Evolutionary conservation across 1,139 yeast genomes (phyloP).

Genomic region (Lodderomyces oxycetoniae): DNA sequence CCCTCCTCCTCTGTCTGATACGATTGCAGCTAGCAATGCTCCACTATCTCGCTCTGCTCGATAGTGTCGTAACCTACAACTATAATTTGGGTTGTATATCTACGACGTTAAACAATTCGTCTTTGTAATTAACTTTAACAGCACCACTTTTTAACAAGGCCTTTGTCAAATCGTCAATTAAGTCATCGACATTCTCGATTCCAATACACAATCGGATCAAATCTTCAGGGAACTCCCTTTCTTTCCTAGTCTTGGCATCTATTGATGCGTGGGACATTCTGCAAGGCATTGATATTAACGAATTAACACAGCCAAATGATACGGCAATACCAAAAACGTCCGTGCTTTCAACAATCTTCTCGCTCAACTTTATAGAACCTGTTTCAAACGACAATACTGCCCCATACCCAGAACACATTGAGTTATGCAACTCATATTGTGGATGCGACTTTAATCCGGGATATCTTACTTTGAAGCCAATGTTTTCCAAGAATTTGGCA

Average conservation of each 20-base stretch:
- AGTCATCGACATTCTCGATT: constrained; percentile 63
- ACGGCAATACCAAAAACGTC: constrained; percentile 85
- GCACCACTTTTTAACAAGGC: constrained; percentile 69
- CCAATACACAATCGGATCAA: constrained; percentile 85
- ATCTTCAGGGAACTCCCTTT: constrained; percentile 89
- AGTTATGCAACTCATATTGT: constrained; percentile 70
- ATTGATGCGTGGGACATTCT: constrained; percentile 96
- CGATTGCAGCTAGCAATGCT: no score
- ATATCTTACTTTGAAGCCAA: constrained; percentile 68
- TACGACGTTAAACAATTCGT: constrained; percentile 43
- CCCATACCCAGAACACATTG: constrained; percentile 81
- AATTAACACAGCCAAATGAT: constrained; percentile 90
- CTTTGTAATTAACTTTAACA: constrained; percentile 39
- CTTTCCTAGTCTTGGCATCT: constrained; percentile 79
- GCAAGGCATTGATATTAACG: constrained; percentile 88
- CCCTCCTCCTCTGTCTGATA: no score
- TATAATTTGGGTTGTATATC: constrained; percentile 38
- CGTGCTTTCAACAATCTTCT: constrained; percentile 69
- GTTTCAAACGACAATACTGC: constrained; percentile 89
- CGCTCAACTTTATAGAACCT: constrained; percentile 63
- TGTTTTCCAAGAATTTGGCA: constrained; percentile 64
- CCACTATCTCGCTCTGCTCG: no score
- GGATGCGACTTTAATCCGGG: constrained; percentile 84
- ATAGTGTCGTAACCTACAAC: no score
- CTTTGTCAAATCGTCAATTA: constrained; percentile 66